Percentiles rank a stretch among this genome's conserved stretches.
These are phyloP conservation scores for Miscanthus lutarioriparius DNA, from an alignment of 176 grass and related monocot species.

Conservation along the genomic window DNA sequence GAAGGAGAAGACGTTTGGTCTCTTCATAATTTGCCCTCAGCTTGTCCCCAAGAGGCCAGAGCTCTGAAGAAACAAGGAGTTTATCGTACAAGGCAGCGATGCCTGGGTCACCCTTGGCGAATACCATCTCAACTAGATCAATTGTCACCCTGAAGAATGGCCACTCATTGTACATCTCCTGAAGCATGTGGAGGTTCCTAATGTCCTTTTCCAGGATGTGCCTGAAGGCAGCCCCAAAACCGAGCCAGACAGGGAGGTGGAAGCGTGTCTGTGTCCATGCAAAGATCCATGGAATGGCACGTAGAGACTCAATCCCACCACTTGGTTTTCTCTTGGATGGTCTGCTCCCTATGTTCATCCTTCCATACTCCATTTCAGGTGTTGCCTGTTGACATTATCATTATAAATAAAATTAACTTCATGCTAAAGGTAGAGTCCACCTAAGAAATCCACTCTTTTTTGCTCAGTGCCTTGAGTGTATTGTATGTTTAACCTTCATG, in stretches of 20 bases:
- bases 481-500: background rate
- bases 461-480: background rate
- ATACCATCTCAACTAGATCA: constrained; percentile 45
- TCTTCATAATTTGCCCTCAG: constrained; percentile 38
- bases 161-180: constrained; percentile 51
- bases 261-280: constrained; percentile 49
- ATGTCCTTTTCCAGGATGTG: constrained; percentile 37
- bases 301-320: constrained; percentile 41
- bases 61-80: constrained; percentile 31
- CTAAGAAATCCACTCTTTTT: background rate
- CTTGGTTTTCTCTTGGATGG: constrained; percentile 47
- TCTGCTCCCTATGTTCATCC: constrained; percentile 49
- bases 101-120: constrained; percentile 15
- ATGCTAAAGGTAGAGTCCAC: background rate
- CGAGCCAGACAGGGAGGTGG: constrained; percentile 49
- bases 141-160: constrained; percentile 49
- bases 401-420: constrained; percentile 1
- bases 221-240: constrained; percentile 41
- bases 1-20: constrained; percentile 45
- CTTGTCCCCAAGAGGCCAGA: constrained; percentile 38
- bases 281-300: constrained; percentile 55
- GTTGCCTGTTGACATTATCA: constrained; percentile 28
- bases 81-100: constrained; percentile 12
- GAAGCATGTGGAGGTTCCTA: constrained; percentile 36
- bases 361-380: constrained; percentile 43